phyloP scores from a whole-genome alignment of 179 eudicot genomes.

The Gypsophila paniculata region DNA sequence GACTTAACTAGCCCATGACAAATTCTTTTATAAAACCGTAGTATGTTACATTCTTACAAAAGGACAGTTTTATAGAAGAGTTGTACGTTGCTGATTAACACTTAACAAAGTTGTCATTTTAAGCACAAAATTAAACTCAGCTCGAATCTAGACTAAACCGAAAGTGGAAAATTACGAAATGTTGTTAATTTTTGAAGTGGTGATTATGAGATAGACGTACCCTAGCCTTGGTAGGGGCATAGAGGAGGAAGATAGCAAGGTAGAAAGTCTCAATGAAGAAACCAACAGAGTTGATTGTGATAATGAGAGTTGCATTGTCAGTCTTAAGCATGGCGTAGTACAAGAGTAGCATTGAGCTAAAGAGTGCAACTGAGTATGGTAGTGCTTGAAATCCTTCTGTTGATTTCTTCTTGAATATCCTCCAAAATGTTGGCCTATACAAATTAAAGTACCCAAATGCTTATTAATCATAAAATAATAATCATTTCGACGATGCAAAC shows the following conservation, averaged over 20 bases:
- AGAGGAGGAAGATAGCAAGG: constrained; percentile 51
- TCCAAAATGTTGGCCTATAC: constrained; percentile 69
- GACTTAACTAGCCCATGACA: not conserved
- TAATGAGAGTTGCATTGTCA: constrained; percentile 39
- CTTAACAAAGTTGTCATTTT: too few relatives aligned
- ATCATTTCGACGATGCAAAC: too few relatives aligned
- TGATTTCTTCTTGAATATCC: constrained; percentile 62
- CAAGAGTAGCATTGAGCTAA: constrained; percentile 68
- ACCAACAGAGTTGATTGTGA: constrained; percentile 65
- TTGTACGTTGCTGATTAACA: too few relatives aligned
- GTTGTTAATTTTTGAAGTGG: too few relatives aligned
- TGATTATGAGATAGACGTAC: constrained; percentile 30
- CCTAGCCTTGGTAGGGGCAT: constrained; percentile 60
- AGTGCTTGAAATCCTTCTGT: constrained; percentile 72
- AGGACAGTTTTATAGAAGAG: too few relatives aligned
- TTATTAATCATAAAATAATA: too few relatives aligned
- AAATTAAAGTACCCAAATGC: too few relatives aligned
- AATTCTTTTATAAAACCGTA: not conserved
- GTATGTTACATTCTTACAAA: too few relatives aligned
- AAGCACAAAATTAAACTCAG: too few relatives aligned
- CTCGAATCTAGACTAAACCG: too few relatives aligned
- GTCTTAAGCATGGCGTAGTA: constrained; percentile 65
- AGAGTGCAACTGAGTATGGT: constrained; percentile 75
- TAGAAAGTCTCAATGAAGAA: constrained; percentile 44
- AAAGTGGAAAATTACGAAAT: not conserved